A percentile compares a stretch with the other conserved stretches of the same genome.
Conservation (phyloP, 805 yeast species). For the Zygoascus flipseniorum region DNA sequence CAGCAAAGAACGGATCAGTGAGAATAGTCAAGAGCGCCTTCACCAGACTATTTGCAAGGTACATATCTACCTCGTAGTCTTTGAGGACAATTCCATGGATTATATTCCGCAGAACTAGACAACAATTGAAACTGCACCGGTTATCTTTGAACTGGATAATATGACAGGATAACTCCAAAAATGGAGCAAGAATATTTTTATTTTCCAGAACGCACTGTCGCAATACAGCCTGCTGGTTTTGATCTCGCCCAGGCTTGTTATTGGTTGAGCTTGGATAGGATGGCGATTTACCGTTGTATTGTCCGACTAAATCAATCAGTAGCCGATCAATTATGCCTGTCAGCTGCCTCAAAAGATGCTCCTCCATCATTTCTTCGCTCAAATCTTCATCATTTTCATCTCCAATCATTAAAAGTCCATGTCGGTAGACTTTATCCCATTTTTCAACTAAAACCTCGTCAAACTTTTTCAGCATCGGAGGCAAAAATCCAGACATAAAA, state of each 20-base stretch:
- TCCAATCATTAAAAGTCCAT: slow-evolving; percentile 36
- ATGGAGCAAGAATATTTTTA: slow-evolving; percentile 64
- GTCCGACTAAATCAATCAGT: slow-evolving; percentile 81
- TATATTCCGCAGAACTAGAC: slow-evolving; percentile 67
- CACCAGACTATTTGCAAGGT: slow-evolving; percentile 55
- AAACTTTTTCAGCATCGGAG: slow-evolving; percentile 62
- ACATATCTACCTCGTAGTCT: slow-evolving; percentile 68
- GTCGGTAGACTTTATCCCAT: slow-evolving; percentile 62
- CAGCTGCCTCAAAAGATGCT: slow-evolving; percentile 83
- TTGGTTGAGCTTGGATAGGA: slow-evolving; percentile 27
- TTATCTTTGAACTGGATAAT: slow-evolving; percentile 79
- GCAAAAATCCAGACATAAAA: slow-evolving; percentile 72
- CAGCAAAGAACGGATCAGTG: slow-evolving; percentile 67
- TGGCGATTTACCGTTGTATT: slow-evolving; percentile 26
- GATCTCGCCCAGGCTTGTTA: slow-evolving; percentile 22
- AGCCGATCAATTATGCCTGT: slow-evolving; percentile 87
- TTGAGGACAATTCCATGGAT: slow-evolving; percentile 59
- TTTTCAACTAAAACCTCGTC: slow-evolving; percentile 64
- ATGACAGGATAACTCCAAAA: slow-evolving; percentile 65
- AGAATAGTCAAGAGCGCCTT: slow-evolving; percentile 62
- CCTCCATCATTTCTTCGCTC: slow-evolving; percentile 98
- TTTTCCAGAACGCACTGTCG: slow-evolving; percentile 58
- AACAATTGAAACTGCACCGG: slow-evolving; percentile 86
- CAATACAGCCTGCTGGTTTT: slow-evolving; percentile 47
- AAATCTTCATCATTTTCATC: slow-evolving; percentile 70